A percentile compares a stretch with the other conserved stretches of the same genome.
Evolutionary conservation across 257 asterid species (phyloP).

Genomic region (Penstemon barbatus): DNA sequence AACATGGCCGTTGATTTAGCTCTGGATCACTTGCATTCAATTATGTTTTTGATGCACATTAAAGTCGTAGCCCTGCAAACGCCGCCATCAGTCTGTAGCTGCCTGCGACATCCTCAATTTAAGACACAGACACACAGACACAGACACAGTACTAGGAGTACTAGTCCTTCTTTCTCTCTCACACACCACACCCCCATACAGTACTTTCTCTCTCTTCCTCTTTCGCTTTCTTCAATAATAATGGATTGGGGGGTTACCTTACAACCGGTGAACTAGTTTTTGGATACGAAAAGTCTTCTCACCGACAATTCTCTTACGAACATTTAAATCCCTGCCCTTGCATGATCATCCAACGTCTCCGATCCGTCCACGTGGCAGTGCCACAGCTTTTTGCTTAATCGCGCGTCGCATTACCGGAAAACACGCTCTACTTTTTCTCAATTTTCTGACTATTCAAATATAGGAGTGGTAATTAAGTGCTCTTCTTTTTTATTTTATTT

Average conservation of each 20-base stretch:
- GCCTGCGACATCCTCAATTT: conserved; percentile 59
- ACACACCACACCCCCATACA: conserved; percentile 21
- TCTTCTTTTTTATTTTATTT: not conserved
- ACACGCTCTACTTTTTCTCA: conserved; percentile 56
- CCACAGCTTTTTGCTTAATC: conserved; percentile 58
- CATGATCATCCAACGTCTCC: conserved; percentile 33
- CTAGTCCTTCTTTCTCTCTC: conserved; percentile 29
- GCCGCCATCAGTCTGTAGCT: conserved; percentile 82
- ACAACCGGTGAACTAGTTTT: conserved; percentile 15
- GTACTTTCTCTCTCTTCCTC: conserved; percentile 21
- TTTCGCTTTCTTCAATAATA: conserved; percentile 25
- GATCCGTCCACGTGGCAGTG: conserved; percentile 42
- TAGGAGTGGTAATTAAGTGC: conserved; percentile 21
- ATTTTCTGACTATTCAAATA: conserved; percentile 29
- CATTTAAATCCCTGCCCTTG: conserved; percentile 49
- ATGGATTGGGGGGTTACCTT: conserved; percentile 6
- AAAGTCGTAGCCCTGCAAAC: conserved; percentile 83
- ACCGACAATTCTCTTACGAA: conserved; percentile 58
- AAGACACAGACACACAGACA: conserved; percentile 45
- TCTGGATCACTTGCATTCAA: conserved; percentile 32
- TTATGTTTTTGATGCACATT: conserved; percentile 47
- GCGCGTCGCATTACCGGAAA: conserved; percentile 75
- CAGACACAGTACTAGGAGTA: not conserved
- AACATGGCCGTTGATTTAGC: too few species aligned
- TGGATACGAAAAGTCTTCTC: conserved; percentile 39